Percentiles rank a stretch among this genome's conserved stretches.
Evolutionary conservation across 2,329 filamentous ascomycete genomes (phyloP).

Genomic region (Hypoxylon sp.): DNA sequence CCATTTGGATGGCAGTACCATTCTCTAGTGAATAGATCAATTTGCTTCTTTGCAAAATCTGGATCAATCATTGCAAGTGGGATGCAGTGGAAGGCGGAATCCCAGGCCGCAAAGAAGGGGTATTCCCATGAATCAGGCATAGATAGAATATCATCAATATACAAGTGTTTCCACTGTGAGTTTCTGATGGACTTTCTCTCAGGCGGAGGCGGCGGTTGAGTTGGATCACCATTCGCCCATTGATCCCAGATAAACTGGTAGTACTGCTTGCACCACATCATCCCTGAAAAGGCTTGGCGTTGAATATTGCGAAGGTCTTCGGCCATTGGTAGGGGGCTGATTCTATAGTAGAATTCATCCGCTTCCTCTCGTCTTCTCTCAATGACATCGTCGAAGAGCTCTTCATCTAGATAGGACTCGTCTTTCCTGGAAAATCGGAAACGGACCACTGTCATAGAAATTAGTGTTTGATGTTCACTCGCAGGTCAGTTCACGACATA

Average conservation of each 20-base stretch:
- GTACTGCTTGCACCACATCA: slow-evolving; percentile 99
- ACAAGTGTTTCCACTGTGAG: slow-evolving; percentile 91
- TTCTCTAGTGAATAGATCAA: slow-evolving; percentile 94
- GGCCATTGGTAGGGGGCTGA: slow-evolving; percentile 92
- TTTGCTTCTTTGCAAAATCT: slow-evolving; percentile 97
- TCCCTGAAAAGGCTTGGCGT: slow-evolving; percentile 91
- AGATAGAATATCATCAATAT: slow-evolving; percentile 93
- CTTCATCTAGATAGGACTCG: slow-evolving; percentile 88
- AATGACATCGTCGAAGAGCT: slow-evolving; percentile 90
- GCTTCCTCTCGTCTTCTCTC: slow-evolving; percentile 89
- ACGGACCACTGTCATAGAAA: slow-evolving; percentile 76
- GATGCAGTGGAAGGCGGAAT: slow-evolving; percentile 97
- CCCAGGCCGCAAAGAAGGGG: slow-evolving; percentile 97
- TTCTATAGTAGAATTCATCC: slow-evolving; percentile 94
- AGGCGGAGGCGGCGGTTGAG: slow-evolving; percentile 86
- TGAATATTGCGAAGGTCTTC: slow-evolving; percentile 96
- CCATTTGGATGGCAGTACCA: slow-evolving; percentile 99
- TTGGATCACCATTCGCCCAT: slow-evolving; percentile 95
- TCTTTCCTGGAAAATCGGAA: slow-evolving; percentile 85
- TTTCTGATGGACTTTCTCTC: slow-evolving; percentile 86
- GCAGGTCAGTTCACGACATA: slow-evolving; percentile 67
- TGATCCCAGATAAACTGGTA: slow-evolving; percentile 98
- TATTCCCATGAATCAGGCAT: slow-evolving; percentile 99
- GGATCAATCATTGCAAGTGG: slow-evolving; percentile 97
- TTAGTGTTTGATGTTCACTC: slow-evolving; percentile 30